A percentile compares a stretch with the other conserved stretches of the same genome.
These are phyloP conservation scores for Fraxinus pennsylvanica DNA, from an alignment of 257 asterid species.

Conservation along the genomic window DNA sequence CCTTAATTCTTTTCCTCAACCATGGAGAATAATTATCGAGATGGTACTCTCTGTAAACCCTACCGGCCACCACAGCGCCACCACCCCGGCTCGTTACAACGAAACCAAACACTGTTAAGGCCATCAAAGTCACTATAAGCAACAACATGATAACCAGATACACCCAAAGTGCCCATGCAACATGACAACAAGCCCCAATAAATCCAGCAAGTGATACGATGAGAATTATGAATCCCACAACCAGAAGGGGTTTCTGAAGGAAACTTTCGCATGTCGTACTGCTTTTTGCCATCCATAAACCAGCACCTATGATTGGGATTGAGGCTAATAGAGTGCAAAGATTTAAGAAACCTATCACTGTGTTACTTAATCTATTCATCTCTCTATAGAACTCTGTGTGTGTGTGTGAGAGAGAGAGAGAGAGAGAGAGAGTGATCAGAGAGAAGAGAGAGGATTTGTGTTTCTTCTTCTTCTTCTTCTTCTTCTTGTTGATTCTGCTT, in stretches of 20 bases:
- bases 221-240: slow-evolving; percentile 71
- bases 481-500: slow-evolving; percentile 26
- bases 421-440: not conserved
- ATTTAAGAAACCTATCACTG: slow-evolving; percentile 84
- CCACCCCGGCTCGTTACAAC: slow-evolving; percentile 82
- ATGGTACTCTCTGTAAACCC: slow-evolving; percentile 66
- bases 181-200: slow-evolving; percentile 87
- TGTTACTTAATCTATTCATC: slow-evolving; percentile 86
- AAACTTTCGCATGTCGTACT: slow-evolving; percentile 84
- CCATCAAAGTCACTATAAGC: slow-evolving; percentile 75
- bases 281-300: slow-evolving; percentile 85
- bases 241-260: slow-evolving; percentile 80
- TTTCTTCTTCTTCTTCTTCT: not conserved
- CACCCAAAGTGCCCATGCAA: slow-evolving; percentile 90
- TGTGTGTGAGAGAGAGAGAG: slow-evolving; percentile 5
- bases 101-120: slow-evolving; percentile 74
- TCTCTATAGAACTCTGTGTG: not conserved
- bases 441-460: not conserved
- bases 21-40: slow-evolving; percentile 66
- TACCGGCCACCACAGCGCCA: slow-evolving; percentile 57
- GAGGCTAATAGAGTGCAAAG: slow-evolving; percentile 87
- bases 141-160: slow-evolving; percentile 71
- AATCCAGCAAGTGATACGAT: slow-evolving; percentile 81
- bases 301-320: slow-evolving; percentile 92
- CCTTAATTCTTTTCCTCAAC: slow-evolving; percentile 69